These are phyloP conservation scores for Naegleria fowleri DNA, from an alignment of 208 protist species.

Conservation along the genomic window DNA sequence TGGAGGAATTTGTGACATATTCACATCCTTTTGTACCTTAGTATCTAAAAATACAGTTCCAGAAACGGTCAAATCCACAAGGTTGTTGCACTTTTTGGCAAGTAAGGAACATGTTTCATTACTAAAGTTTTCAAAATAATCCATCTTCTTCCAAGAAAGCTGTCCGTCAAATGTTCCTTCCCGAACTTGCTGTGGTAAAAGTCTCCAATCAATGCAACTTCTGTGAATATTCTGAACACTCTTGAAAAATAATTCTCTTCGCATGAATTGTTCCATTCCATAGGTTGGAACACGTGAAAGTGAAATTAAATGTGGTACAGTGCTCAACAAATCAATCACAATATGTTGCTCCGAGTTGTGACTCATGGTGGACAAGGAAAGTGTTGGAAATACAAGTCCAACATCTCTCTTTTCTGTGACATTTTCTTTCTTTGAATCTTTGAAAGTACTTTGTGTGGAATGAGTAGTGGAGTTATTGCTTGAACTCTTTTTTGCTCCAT, in stretches of 20 bases:
- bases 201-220: neutral
- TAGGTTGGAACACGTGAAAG: neutral
- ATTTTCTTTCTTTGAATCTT: neutral
- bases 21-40: neutral
- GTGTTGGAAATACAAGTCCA: neutral
- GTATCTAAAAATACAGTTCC: neutral
- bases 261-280: neutral
- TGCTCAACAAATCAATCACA: neutral
- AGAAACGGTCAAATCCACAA: neutral
- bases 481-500: neutral
- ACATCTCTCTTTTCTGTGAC: neutral
- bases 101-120: neutral
- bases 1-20: neutral
- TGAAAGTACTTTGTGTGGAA: neutral
- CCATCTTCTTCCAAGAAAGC: neutral
- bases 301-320: neutral
- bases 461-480: neutral
- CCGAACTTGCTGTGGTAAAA: neutral
- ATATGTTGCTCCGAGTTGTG: neutral
- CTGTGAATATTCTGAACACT: neutral
- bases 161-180: neutral
- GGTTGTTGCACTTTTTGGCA: neutral
- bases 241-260: neutral
- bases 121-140: neutral
- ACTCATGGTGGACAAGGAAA: neutral